Base-by-base conservation (phyloP, 345 rosid genomes). In the Eucalyptus camaldulensis region DNA sequence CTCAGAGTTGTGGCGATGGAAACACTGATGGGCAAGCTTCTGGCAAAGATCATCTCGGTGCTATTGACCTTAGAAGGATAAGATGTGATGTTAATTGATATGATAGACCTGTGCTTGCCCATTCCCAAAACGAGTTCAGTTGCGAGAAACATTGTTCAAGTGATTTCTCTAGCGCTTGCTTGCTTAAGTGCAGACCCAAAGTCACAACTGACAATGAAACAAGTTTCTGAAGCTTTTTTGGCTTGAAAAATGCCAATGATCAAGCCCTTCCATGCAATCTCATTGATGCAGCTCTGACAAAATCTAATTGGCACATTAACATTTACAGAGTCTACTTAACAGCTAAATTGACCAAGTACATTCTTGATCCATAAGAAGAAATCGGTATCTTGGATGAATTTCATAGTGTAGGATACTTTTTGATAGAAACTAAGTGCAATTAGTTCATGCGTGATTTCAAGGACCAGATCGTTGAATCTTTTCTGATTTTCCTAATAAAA, bases 1-100 rank as follows among this genome's bases (percentile, higher is more conserved):
- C 88, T 89, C 29, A 88, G 92, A 13, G 91, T 92, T 2, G 81
- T 90, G 45, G 43, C 47, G 4, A 85, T 92, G 16, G 93, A 89
- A 85, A 58, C 87, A 17, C 31, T 90, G 2, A 88, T 90, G 91
- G 88, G 93, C n/a, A 69, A 80, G 29, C 90, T 87, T 87, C 88
- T 88, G 9, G 87, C 72, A 0, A 88, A 89, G 53, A 91, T 92
- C 19, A 89, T 92, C 22, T 44, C 53, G 21, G 49, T 49, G 51
- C 33, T 69, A n/a, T 65, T 21, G 31, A 45, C 88, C 33, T 69
- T 19, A 72, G n/a, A 43, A n/a, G 29, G 10, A 67, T 17, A 87
- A 44, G 37, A 29, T 40, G 21, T 43, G 7, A 44, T 44, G 50
- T 49, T 13, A 49, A 27, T 44, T 17, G 21, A 85, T 10, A 49